Evolutionary conservation across 2,329 filamentous ascomycete genomes (phyloP).

Genomic region (Aspergillus sp.): DNA sequence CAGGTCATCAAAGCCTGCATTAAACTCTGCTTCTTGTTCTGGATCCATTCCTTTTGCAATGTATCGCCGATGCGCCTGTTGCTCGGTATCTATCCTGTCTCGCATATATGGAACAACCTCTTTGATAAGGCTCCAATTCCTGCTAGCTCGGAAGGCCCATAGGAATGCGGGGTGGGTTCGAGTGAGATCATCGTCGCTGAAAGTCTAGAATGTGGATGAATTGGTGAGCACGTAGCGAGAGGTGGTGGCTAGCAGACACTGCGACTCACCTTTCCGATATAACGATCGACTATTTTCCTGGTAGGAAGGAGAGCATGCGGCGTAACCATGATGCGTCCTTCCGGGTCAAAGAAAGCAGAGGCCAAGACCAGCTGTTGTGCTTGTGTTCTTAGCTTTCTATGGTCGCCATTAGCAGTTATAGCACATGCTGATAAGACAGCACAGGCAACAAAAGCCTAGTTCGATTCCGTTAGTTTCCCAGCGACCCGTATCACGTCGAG

Average conservation of each 20-base stretch:
- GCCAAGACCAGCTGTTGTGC: slow-evolving; percentile 60
- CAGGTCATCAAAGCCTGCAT: slow-evolving; percentile 70
- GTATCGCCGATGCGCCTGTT: slow-evolving; percentile 49
- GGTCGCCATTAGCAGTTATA: slow-evolving; percentile 54
- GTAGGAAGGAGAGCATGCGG: slow-evolving; percentile 45
- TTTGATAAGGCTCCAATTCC: slow-evolving; percentile 71
- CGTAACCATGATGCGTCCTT: slow-evolving; percentile 48
- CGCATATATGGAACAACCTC: slow-evolving; percentile 72
- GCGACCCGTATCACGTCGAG: neutral
- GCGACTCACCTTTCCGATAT: slow-evolving; percentile 60
- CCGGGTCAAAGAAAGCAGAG: slow-evolving; percentile 45
- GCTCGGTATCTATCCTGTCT: slow-evolving; percentile 61
- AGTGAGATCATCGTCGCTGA: slow-evolving; percentile 72
- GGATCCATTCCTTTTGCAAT: slow-evolving; percentile 40
- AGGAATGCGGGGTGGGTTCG: slow-evolving; percentile 77
- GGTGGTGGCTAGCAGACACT: neutral
- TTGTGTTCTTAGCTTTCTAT: slow-evolving; percentile 56
- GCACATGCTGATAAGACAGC: slow-evolving; percentile 58
- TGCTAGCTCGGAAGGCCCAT: slow-evolving; percentile 81
- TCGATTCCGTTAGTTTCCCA: slow-evolving; percentile 11
- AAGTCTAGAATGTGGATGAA: slow-evolving; percentile 36
- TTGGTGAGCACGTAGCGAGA: neutral
- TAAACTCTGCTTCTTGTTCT: slow-evolving; percentile 52
- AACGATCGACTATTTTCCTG: slow-evolving; percentile 75
- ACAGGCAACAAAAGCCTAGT: slow-evolving; percentile 62